These are phyloP conservation scores for Penicillium sp. DNA, from an alignment of 2,329 filamentous ascomycete species.

Conservation along the genomic window DNA sequence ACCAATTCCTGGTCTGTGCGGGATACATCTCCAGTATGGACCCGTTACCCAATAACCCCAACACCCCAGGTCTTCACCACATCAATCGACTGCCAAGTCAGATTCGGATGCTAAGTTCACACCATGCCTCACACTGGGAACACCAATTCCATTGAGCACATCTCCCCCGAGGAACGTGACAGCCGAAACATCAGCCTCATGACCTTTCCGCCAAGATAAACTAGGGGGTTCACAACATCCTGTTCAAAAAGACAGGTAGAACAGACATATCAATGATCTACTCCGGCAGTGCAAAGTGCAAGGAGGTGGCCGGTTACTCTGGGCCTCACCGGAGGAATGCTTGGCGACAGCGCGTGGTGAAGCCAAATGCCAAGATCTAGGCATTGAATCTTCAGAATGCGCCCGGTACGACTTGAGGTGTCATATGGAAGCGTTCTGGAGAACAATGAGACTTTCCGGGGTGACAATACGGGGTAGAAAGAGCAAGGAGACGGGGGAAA, in stretches of 20 bases:
- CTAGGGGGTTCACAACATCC: neutral
- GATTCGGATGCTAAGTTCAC: conserved; percentile 2
- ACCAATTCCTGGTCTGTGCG: neutral
- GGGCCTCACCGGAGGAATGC: conserved; percentile 6
- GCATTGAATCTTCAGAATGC: conserved; percentile 10
- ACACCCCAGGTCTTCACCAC: neutral
- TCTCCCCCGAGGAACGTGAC: neutral
- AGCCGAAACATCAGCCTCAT: neutral
- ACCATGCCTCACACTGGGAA: neutral
- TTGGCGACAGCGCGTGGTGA: conserved; percentile 7
- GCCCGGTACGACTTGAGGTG: conserved; percentile 3
- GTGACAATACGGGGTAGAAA: conserved; percentile 6
- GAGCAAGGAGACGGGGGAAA: neutral
- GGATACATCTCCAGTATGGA: neutral
- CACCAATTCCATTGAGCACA: neutral
- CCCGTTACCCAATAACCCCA: neutral
- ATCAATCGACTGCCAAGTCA: neutral
- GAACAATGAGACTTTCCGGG: neutral
- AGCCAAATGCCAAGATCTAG: conserved; percentile 9
- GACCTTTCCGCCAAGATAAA: neutral
- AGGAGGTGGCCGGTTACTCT: neutral
- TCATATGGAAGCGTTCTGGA: neutral
- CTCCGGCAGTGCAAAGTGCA: conserved; percentile 1
- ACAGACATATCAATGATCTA: conserved; percentile 11
- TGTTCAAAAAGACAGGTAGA: neutral